phyloP scores from a whole-genome alignment of 257 asterid genomes.

The Schizonepeta tenuifolia region DNA sequence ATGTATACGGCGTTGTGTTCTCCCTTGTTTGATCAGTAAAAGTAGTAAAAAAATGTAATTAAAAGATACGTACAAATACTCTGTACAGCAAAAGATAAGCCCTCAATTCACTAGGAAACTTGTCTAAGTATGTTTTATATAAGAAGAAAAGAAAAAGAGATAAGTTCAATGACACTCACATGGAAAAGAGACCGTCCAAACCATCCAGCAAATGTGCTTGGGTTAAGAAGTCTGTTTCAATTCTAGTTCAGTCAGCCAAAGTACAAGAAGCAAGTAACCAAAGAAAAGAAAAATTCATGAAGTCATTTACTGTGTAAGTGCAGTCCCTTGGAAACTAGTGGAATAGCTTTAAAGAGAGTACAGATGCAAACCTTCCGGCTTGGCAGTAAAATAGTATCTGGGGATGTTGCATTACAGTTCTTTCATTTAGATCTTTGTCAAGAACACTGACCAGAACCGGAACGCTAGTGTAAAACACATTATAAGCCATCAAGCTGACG shows the following conservation, averaged over 20 bases:
- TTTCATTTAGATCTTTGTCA: slow-evolving; percentile 94
- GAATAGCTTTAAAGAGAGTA: slow-evolving; percentile 26
- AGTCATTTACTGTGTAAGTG: slow-evolving; percentile 19
- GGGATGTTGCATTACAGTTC: slow-evolving; percentile 97
- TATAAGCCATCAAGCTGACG: slow-evolving; percentile 95
- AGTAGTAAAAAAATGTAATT: background rate
- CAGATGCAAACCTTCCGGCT: slow-evolving; percentile 80
- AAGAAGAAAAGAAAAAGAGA: background rate
- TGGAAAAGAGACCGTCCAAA: slow-evolving; percentile 99
- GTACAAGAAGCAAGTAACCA: slow-evolving; percentile 17
- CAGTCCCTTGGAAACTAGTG: slow-evolving; percentile 28
- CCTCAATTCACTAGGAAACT: slow-evolving; percentile 18
- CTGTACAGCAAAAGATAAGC: background rate
- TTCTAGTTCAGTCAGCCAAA: slow-evolving; percentile 31
- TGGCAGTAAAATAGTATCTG: slow-evolving; percentile 94
- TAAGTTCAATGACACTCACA: slow-evolving; percentile 57
- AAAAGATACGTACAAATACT: background rate
- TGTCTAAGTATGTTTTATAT: slow-evolving; percentile 20
- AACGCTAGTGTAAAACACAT: slow-evolving; percentile 95
- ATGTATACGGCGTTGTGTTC: background rate
- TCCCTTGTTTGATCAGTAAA: background rate
- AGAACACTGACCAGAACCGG: slow-evolving; percentile 91
- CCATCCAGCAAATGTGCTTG: slow-evolving; percentile 99
- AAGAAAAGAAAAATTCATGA: slow-evolving; percentile 16
- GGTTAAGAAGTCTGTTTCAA: slow-evolving; percentile 93